phyloP scores from a whole-genome alignment of 495 filamentous ascomycete species.

The Neurospora sp. region DNA sequence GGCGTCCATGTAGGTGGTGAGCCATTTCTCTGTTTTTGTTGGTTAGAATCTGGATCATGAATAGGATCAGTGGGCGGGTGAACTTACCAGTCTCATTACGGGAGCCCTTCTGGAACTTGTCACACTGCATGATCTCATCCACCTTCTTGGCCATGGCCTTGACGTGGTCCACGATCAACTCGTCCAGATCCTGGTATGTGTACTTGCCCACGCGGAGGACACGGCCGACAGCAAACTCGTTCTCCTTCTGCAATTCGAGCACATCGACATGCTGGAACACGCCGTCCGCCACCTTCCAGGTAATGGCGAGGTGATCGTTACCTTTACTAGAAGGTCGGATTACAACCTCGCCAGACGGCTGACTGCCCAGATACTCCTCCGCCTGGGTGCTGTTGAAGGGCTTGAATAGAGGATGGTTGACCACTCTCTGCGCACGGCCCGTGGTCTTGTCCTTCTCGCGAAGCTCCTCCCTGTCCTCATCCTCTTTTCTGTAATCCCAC shows the following conservation, averaged over 20 bases:
- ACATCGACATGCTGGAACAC: constrained; percentile 97
- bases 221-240: constrained; percentile 83
- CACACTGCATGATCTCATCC: constrained; percentile 85
- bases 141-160: constrained; percentile 97
- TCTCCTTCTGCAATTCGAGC: constrained; percentile 90
- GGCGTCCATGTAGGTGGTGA: constrained; percentile 87
- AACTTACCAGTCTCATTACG: constrained; percentile 75
- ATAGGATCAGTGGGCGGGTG: neutral
- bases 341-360: constrained; percentile 77
- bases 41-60: constrained; percentile 19
- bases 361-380: constrained; percentile 81
- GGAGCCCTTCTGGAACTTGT: constrained; percentile 76
- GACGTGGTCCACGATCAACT: constrained; percentile 92
- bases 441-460: constrained; percentile 71
- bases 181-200: constrained; percentile 90
- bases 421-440: constrained; percentile 78
- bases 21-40: constrained; percentile 66
- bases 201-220: constrained; percentile 75
- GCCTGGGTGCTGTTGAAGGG: constrained; percentile 89
- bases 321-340: constrained; percentile 92
- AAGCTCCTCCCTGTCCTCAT: constrained; percentile 62
- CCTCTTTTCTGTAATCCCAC: constrained; percentile 79
- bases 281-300: constrained; percentile 94
- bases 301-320: constrained; percentile 86
- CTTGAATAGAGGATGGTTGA: constrained; percentile 92